Evolutionary conservation across 73 alveolate genomes (phyloP).

Genomic region (Paramecium sonneborni): DNA sequence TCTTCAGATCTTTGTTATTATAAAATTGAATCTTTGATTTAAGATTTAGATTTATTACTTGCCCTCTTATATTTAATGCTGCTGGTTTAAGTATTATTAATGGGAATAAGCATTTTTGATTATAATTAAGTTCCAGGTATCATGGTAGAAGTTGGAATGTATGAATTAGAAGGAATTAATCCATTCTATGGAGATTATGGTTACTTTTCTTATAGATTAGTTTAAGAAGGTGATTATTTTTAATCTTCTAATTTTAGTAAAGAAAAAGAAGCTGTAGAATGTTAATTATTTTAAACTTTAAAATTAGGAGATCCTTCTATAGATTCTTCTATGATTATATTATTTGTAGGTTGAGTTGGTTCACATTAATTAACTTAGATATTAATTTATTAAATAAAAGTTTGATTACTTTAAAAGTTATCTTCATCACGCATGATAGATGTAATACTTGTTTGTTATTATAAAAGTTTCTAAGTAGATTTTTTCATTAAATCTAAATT

Average conservation of each 20-base stretch:
- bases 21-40: background rate
- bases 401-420: background rate
- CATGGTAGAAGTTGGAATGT: background rate
- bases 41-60: background rate
- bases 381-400: background rate
- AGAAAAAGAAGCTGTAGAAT: background rate
- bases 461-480: background rate
- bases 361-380: background rate
- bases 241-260: background rate
- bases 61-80: background rate
- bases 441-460: background rate
- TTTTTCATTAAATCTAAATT: background rate
- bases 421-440: slow-evolving; percentile 22
- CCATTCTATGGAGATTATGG: background rate
- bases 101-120: background rate
- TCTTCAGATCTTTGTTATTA: slow-evolving; percentile 13
- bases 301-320: slow-evolving; percentile 1
- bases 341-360: background rate
- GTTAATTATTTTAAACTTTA: background rate
- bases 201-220: background rate
- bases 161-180: background rate
- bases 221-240: background rate
- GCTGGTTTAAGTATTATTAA: background rate
- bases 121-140: background rate
- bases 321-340: background rate